These are phyloP conservation scores for Lathyrus sativus DNA, from an alignment of 306 rosid species.

Conservation along the genomic window DNA sequence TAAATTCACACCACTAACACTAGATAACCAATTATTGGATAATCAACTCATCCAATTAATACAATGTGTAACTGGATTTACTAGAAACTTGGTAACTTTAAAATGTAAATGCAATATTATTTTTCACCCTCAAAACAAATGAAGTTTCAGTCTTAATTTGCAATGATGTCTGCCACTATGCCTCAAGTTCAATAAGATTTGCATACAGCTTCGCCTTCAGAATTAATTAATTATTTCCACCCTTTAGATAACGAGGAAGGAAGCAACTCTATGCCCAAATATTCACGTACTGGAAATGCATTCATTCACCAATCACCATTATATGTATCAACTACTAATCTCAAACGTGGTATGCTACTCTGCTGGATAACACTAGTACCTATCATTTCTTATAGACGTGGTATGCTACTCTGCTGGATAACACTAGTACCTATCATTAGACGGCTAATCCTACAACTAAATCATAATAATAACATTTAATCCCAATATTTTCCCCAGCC, in stretches of 20 bases:
- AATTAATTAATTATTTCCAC: background rate
- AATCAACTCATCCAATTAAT: background rate
- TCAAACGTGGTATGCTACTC: background rate
- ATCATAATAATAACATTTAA: background rate
- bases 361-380: background rate
- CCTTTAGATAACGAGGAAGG: constrained; percentile 16
- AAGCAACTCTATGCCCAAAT: constrained; percentile 1
- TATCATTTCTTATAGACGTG: background rate
- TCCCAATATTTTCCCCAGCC: background rate
- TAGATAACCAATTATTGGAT: no score
- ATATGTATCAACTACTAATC: background rate
- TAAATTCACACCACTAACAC: no score
- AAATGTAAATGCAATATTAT: constrained; percentile 9
- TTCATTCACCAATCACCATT: background rate
- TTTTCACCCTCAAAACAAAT: background rate
- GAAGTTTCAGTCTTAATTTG: background rate
- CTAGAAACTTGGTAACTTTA: background rate
- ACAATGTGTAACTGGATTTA: background rate
- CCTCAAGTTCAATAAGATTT: background rate
- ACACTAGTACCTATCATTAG: background rate
- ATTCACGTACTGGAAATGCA: background rate
- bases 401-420: background rate
- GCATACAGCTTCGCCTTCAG: background rate
- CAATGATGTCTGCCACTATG: constrained; percentile 1
- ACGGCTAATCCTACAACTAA: background rate